Evolutionary conservation across 2,329 filamentous ascomycete genomes (phyloP).

Genomic region (Helotiales sp.): DNA sequence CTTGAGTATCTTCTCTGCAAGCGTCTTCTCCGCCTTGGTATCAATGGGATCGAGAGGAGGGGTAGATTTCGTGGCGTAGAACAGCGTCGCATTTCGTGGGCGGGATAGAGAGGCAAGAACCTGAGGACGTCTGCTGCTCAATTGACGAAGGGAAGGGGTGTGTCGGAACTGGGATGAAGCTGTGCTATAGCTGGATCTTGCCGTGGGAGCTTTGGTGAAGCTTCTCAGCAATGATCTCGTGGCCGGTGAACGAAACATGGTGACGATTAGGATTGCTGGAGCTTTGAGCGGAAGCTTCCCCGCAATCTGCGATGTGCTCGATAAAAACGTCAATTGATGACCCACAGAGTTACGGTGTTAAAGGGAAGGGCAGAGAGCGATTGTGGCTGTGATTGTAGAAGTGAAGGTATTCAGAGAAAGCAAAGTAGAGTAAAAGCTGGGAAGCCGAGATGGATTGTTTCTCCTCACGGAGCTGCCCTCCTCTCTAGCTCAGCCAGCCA

Average conservation of each 20-base stretch:
- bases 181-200: constrained; percentile 36
- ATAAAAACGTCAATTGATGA: constrained; percentile 27
- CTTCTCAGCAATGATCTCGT: constrained; percentile 40
- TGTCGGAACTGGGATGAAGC: constrained; percentile 35
- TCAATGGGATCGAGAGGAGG: constrained; percentile 53
- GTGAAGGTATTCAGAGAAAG: constrained; percentile 10
- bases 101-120: constrained; percentile 22
- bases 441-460: background rate
- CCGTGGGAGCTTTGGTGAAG: constrained; percentile 35
- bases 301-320: constrained; percentile 29
- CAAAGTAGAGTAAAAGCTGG: background rate
- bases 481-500: background rate
- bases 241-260: constrained; percentile 41
- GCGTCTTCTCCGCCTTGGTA: constrained; percentile 58
- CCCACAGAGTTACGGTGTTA: constrained; percentile 9
- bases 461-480: background rate
- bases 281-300: constrained; percentile 32
- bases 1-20: constrained; percentile 60
- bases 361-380: constrained; percentile 11
- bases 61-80: constrained; percentile 47
- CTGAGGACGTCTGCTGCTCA: constrained; percentile 37
- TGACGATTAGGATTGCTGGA: constrained; percentile 11
- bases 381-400: constrained; percentile 1
- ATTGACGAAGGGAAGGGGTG: constrained; percentile 28
- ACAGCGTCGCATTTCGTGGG: constrained; percentile 54